phyloP scores from a whole-genome alignment of 2,329 filamentous ascomycete species.

The Sphaerulina vaccinii region DNA sequence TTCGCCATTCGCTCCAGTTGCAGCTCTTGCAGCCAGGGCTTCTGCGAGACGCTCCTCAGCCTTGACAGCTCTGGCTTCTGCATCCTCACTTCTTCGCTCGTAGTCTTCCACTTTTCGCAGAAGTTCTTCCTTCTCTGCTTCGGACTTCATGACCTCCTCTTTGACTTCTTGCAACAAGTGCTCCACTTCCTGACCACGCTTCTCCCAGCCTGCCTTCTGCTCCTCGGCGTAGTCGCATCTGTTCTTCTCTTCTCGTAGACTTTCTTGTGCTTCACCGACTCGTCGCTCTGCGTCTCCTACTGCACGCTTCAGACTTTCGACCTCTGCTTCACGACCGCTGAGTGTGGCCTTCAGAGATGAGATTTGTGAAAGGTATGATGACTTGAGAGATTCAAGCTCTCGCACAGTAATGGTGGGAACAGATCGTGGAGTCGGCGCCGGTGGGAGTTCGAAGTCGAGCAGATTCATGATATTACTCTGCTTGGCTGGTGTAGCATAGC shows the following conservation, averaged over 20 bases:
- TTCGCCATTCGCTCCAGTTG: conserved; percentile 25
- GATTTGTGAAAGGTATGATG: conserved; percentile 85
- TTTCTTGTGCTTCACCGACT: conserved; percentile 81
- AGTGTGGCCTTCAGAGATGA: conserved; percentile 90
- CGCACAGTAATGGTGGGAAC: conserved; percentile 87
- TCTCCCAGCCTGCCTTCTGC: conserved; percentile 81
- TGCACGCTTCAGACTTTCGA: conserved; percentile 79
- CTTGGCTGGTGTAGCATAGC: conserved; percentile 45
- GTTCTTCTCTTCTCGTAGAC: conserved; percentile 72
- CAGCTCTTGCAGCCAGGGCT: conserved; percentile 45
- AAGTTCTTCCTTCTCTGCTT: conserved; percentile 78
- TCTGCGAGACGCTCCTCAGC: conserved; percentile 64
- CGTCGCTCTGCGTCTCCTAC: conserved; percentile 88
- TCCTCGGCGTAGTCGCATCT: conserved; percentile 68
- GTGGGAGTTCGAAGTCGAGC: conserved; percentile 90
- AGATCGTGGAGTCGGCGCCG: conserved; percentile 85
- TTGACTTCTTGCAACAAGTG: conserved; percentile 74
- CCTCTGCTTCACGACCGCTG: conserved; percentile 89
- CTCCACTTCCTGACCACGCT: conserved; percentile 82
- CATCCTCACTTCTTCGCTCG: conserved; percentile 70
- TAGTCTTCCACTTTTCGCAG: conserved; percentile 72
- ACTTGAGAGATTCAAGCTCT: conserved; percentile 90
- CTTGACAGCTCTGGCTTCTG: conserved; percentile 73
- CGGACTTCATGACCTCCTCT: conserved; percentile 73
- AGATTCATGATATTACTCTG: conserved; percentile 62